Evolutionary conservation across 1,139 yeast genomes (phyloP), one percentile per base, ranked within the genome.

Genomic region (Hansenula anomala): DNA sequence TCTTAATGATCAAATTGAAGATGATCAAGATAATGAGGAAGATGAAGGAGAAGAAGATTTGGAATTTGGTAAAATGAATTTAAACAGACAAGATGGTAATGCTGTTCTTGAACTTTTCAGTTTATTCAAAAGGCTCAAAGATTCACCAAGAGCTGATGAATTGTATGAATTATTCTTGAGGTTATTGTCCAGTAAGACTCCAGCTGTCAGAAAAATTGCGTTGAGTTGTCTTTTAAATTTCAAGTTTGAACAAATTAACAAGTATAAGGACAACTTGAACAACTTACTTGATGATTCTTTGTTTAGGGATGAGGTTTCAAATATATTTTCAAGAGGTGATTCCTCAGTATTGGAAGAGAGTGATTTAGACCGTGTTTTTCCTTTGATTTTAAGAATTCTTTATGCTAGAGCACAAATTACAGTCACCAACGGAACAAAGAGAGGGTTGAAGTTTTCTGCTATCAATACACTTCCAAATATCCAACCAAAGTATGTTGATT

Each of bases 381-480:
- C 95, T 1, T 58, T 86, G 34, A 73, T 89, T 6, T 61, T 90
- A 35, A 68, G 97, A 46, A 82, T 94, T 22, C 64, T 94, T 27
- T 92, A 83, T 60, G 98, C 98, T 6, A 72, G 95, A 47, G 88
- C 89, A 10, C 95, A 87, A 61, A 68, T 73, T 5, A 61, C 67
- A 25, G 63, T 60, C 24, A 63, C 69, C 2, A 78, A 82, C 58
- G 88, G 88, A 44, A 76, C 80, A 36, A 85, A 85, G 52, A 73
- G 76, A 44, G 80, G 90, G 19, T 74, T 86, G 49, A 84, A 88
- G 49, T 73, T 73, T 55, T 92, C 97, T 3, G 88, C 89, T 5
- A 68, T 92, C 14, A 71, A 83, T 16, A 70, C 85, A 3, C 62
- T 92, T 38, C 85, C 87, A 22, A 80, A 73, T 46, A 68, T 92